Conservation (phyloP, 2,329 filamentous ascomycete species). For the Aphanoascus verrucosus region DNA sequence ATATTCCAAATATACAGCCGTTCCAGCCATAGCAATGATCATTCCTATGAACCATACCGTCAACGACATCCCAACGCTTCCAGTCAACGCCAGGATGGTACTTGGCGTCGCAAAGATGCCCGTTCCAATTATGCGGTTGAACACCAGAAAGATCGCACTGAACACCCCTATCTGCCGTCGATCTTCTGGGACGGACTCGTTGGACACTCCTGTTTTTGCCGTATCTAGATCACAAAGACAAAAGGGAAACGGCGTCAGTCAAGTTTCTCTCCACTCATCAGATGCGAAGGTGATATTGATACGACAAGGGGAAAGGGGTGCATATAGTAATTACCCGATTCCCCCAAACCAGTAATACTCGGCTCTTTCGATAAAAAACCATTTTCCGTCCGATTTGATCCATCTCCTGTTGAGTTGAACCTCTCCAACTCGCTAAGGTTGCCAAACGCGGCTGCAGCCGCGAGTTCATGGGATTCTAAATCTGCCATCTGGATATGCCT, state of each 20-base stretch:
- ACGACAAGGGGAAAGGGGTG: background rate
- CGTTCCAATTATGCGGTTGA: conserved; percentile 41
- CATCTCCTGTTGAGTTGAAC: background rate
- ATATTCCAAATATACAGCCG: conserved; percentile 39
- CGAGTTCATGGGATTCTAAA: background rate
- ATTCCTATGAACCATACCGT: conserved; percentile 42
- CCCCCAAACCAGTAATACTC: background rate
- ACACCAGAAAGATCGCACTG: conserved; percentile 38
- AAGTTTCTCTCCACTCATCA: too few species aligned
- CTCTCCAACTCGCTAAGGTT: background rate
- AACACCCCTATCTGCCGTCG: conserved; percentile 31
- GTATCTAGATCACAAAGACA: background rate
- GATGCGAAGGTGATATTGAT: too few species aligned
- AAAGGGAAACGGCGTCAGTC: background rate
- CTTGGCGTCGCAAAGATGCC: conserved; percentile 43
- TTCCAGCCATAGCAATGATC: conserved; percentile 39
- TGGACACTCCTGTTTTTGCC: background rate
- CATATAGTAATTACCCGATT: background rate
- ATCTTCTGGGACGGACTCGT: background rate
- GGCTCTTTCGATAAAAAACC: background rate
- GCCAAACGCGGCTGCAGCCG: background rate
- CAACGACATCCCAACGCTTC: conserved; percentile 39
- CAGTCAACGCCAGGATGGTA: conserved; percentile 35
- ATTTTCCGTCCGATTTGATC: background rate
- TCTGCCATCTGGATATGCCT: background rate